Conservation (phyloP, 176 grass and related monocot species). For the Cymbopogon citratus region DNA sequence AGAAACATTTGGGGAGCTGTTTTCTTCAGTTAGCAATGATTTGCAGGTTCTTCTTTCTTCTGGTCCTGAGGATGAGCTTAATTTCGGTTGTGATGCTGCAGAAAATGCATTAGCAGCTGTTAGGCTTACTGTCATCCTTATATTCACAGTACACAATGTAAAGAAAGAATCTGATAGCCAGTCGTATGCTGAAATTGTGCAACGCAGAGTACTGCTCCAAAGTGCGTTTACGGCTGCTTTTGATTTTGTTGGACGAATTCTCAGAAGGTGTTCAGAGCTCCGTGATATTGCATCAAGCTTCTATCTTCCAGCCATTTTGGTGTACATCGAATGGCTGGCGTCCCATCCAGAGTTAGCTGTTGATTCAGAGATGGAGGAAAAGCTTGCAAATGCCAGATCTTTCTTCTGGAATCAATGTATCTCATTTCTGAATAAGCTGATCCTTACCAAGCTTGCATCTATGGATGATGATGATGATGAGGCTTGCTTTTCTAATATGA, state of each 20-base stretch:
- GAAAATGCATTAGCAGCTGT: conserved; percentile 68
- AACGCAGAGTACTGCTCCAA: conserved; percentile 70
- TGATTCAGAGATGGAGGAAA: conserved; percentile 67
- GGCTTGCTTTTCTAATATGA: conserved; percentile 83
- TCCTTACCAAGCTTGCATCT: conserved; percentile 51
- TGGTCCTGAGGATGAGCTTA: conserved; percentile 64
- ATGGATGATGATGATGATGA: conserved; percentile 61
- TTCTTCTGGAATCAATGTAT: conserved; percentile 93
- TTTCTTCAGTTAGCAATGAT: conserved; percentile 49
- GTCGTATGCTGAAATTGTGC: conserved; percentile 78
- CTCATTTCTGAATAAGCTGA: conserved; percentile 76
- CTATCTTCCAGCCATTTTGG: conserved; percentile 66
- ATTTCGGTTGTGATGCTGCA: conserved; percentile 60
- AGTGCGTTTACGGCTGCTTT: conserved; percentile 76
- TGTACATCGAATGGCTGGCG: conserved; percentile 89
- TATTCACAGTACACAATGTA: conserved; percentile 92
- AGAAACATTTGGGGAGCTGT: conserved; percentile 85
- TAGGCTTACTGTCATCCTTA: conserved; percentile 63
- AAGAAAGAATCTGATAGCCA: conserved; percentile 63
- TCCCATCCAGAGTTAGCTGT: conserved; percentile 63
- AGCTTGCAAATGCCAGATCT: conserved; percentile 55
- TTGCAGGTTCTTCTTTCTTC: conserved; percentile 75
- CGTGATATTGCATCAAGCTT: conserved; percentile 69
- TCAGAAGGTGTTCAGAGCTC: conserved; percentile 65
- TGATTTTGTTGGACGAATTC: conserved; percentile 67